These are phyloP conservation scores for Nasturtium officinale DNA, from an alignment of 345 rosid genomes.

Conservation along the genomic window DNA sequence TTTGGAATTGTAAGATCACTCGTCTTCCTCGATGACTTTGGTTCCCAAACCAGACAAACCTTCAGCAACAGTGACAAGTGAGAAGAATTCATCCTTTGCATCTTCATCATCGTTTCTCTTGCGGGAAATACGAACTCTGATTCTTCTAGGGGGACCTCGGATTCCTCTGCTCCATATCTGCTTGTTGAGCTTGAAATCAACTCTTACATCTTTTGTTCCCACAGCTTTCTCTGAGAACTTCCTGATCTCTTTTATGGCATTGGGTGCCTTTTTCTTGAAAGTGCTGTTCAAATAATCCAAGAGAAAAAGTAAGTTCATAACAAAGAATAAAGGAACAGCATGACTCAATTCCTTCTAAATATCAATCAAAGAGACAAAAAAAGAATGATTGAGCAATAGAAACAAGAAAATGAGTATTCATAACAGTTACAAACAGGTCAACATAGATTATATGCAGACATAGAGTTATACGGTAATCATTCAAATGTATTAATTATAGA, in stretches of 20 bases:
- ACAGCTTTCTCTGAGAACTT: conserved; percentile 72
- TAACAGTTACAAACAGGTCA: neutral
- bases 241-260: conserved; percentile 72
- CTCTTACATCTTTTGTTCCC: conserved; percentile 63
- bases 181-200: conserved; percentile 78
- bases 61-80: conserved; percentile 56
- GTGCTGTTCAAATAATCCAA: conserved; percentile 44
- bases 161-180: conserved; percentile 71
- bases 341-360: no score
- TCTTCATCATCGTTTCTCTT: conserved; percentile 75
- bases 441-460: no score
- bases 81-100: conserved; percentile 70
- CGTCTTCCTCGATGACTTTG: conserved; percentile 61
- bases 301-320: no score
- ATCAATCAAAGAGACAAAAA: neutral
- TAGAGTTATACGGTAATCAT: neutral
- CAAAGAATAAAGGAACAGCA: no score
- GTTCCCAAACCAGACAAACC: conserved; percentile 58
- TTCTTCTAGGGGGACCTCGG: conserved; percentile 64
- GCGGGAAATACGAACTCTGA: conserved; percentile 59
- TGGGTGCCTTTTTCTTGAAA: conserved; percentile 78
- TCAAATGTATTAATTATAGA: neutral
- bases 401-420: neutral
- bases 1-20: conserved; percentile 10
- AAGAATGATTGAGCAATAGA: neutral